Evolutionary conservation across 345 rosid species (phyloP).

Genomic region (Adansonia digitata): DNA sequence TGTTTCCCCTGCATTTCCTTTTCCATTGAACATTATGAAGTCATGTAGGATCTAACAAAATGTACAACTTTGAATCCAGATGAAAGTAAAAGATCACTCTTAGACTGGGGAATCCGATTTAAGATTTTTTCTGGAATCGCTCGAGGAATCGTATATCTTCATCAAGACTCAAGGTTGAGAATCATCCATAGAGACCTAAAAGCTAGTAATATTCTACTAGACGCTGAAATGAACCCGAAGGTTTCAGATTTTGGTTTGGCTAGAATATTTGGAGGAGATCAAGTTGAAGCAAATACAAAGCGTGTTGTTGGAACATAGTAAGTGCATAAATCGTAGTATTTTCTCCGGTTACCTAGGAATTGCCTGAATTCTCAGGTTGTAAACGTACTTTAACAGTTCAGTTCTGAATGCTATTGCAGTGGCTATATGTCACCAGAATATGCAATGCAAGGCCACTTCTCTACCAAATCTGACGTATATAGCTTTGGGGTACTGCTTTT

Average conservation of each 20-base stretch:
- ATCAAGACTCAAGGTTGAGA: constrained; percentile 65
- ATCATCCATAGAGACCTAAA: constrained; percentile 76
- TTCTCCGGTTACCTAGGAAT: neutral
- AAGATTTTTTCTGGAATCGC: constrained; percentile 51
- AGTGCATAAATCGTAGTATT: constrained; percentile 1
- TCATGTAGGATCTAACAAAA: neutral
- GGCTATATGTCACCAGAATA: constrained; percentile 66
- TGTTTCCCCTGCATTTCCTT: neutral
- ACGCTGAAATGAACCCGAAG: constrained; percentile 42
- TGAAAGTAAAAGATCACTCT: constrained; percentile 21
- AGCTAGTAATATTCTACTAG: constrained; percentile 53
- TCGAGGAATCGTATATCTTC: constrained; percentile 63
- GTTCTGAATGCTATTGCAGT: constrained; percentile 23
- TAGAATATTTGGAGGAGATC: constrained; percentile 45
- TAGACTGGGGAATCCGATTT: constrained; percentile 52
- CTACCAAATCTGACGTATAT: neutral
- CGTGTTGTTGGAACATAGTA: constrained; percentile 69
- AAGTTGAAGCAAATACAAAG: constrained; percentile 43
- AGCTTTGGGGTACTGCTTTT: constrained; percentile 50
- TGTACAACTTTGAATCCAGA: constrained; percentile 21
- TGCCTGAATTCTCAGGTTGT: neutral
- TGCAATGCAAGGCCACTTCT: constrained; percentile 48
- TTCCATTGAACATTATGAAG: neutral
- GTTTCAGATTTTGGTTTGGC: constrained; percentile 69
- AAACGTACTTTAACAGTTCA: neutral